These are phyloP conservation scores for Yamadazyma mexicana DNA, from an alignment of 1,139 yeast genomes.

Conservation along the genomic window DNA sequence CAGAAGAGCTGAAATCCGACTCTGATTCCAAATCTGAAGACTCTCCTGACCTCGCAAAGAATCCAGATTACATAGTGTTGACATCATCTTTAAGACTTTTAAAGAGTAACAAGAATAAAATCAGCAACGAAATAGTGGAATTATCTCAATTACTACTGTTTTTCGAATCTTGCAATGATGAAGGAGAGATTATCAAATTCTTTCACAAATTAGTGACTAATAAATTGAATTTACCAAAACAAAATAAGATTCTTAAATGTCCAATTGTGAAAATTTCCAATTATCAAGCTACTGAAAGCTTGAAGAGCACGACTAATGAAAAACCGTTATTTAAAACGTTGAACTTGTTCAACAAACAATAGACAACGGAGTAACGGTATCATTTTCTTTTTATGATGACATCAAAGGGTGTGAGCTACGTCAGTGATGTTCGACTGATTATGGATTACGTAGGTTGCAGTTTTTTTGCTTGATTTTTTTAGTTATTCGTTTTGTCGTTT, in stretches of 20 bases:
- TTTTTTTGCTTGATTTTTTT: conserved; percentile 1
- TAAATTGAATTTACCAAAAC: conserved; percentile 37
- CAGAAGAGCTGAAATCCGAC: no score
- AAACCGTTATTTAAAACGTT: conserved; percentile 28
- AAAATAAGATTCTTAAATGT: conserved; percentile 32
- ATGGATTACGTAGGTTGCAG: background rate
- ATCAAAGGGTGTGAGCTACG: background rate
- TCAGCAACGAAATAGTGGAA: conserved; percentile 33
- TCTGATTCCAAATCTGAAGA: background rate
- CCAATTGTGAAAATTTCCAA: conserved; percentile 42
- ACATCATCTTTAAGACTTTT: conserved; percentile 36
- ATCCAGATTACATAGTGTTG: conserved; percentile 42
- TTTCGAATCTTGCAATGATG: conserved; percentile 15
- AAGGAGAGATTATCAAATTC: conserved; percentile 29
- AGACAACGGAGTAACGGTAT: background rate
- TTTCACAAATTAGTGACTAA: conserved; percentile 30
- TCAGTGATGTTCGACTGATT: background rate
- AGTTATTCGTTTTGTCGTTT: conserved; percentile 15
- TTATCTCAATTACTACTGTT: conserved; percentile 28
- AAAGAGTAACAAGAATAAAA: conserved; percentile 21
- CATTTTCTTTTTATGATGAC: no score
- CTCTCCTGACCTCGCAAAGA: conserved; percentile 21
- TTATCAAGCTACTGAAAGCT: conserved; percentile 19
- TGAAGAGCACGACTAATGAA: conserved; percentile 16
- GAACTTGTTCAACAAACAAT: conserved; percentile 21